Percentiles rank a stretch among this genome's conserved stretches.
These are phyloP conservation scores for Chrysanthemum lavandulifolium DNA, from an alignment of 129 eudicot species.

Conservation along the genomic window DNA sequence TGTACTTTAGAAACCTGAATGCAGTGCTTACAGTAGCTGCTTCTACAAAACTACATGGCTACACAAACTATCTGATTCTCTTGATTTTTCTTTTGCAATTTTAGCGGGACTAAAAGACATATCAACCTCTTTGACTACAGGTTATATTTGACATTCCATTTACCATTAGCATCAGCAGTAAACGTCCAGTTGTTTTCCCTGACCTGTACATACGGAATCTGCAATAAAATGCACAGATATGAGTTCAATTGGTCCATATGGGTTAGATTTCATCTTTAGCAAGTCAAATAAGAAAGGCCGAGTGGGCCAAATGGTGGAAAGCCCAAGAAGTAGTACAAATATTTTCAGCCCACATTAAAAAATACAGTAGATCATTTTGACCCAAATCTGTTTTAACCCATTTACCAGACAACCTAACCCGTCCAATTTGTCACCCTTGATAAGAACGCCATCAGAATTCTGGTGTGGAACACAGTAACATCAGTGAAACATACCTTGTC, in stretches of 20 bases:
- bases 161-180: conserved; percentile 62
- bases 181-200: conserved; percentile 92
- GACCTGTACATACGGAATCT: conserved; percentile 81
- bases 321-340: neutral
- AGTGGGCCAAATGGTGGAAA: neutral
- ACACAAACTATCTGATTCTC: conserved; percentile 16
- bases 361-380: neutral
- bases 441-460: neutral
- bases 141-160: conserved; percentile 90
- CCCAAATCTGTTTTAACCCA: neutral
- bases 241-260: neutral
- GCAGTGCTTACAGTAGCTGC: conserved; percentile 28
- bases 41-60: conserved; percentile 29
- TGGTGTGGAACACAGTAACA: neutral
- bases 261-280: neutral
- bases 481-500: conserved; percentile 63
- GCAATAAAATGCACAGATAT: conserved; percentile 22
- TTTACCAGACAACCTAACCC: neutral
- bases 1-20: conserved; percentile 17
- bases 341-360: neutral
- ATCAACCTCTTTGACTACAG: conserved; percentile 36
- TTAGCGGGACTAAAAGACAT: neutral
- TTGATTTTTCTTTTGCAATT: conserved; percentile 11
- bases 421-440: neutral
- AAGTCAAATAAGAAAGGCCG: neutral